Percentiles rank a stretch among this genome's conserved stretches.
Conservation (phyloP, 208 protist species). For the Acanthamoeba sp. region DNA sequence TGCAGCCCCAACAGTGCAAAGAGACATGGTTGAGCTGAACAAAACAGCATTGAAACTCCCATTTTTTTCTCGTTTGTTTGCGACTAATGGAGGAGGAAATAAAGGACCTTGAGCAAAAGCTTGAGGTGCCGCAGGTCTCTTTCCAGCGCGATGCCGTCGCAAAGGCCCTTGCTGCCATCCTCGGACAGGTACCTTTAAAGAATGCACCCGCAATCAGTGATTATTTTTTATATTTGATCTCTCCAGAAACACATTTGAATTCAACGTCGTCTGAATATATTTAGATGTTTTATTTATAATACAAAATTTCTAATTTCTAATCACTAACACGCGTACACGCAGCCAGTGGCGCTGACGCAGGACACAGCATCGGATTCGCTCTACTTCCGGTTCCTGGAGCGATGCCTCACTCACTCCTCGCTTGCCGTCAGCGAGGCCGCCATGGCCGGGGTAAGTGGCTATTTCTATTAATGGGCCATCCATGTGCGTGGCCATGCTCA, state of each 20-base stretch:
- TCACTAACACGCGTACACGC: too few relatives aligned
- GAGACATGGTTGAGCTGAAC: too few relatives aligned
- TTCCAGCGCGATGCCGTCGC: conserved; percentile 34
- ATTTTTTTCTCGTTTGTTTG: neutral
- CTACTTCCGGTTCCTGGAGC: neutral
- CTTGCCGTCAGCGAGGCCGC: conserved; percentile 28
- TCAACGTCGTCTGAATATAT: too few relatives aligned
- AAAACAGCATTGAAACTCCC: neutral
- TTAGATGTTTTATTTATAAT: neutral
- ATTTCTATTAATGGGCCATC: too few relatives aligned
- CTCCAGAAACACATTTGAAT: too few relatives aligned
- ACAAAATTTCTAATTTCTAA: too few relatives aligned
- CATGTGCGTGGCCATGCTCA: neutral
- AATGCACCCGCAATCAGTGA: too few relatives aligned
- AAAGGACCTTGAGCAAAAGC: conserved; percentile 28
- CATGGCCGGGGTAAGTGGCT: conserved; percentile 17
- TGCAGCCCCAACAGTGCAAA: too few relatives aligned
- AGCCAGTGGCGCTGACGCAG: neutral
- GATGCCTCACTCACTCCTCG: neutral
- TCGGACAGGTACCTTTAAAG: neutral
- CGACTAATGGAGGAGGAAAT: conserved; percentile 21
- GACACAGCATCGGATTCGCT: neutral
- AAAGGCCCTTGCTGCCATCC: neutral
- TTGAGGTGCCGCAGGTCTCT: conserved; percentile 53
- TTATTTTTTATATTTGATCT: too few relatives aligned